These are phyloP conservation scores for Leccinellum luteum DNA, from an alignment of 768 basidiomycete species.

Conservation along the genomic window DNA sequence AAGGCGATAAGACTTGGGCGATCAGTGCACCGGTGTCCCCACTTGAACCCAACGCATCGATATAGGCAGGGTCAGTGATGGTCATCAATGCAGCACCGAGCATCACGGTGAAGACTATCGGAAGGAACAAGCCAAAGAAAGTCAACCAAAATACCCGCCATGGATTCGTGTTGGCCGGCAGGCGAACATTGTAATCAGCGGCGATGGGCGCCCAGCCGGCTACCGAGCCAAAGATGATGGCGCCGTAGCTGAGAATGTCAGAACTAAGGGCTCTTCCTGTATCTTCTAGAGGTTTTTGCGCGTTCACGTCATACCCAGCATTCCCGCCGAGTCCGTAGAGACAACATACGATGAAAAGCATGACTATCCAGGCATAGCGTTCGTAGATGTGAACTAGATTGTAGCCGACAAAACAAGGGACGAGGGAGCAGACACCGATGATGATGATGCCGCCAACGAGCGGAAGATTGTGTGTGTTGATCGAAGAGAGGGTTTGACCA, in stretches of 20 bases:
- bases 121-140: constrained; percentile 50
- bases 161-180: constrained; percentile 43
- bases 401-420: constrained; percentile 49
- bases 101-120: constrained; percentile 36
- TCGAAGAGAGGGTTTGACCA: constrained; percentile 48
- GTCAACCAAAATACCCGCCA: constrained; percentile 47
- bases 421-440: constrained; percentile 38
- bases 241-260: constrained; percentile 51
- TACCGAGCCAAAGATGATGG: constrained; percentile 48
- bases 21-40: constrained; percentile 45
- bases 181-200: constrained; percentile 52
- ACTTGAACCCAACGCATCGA: constrained; percentile 35
- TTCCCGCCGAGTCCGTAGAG: constrained; percentile 49
- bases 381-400: constrained; percentile 48
- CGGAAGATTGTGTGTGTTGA: constrained; percentile 43
- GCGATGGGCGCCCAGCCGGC: constrained; percentile 52
- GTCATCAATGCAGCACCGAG: constrained; percentile 43
- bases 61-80: constrained; percentile 39
- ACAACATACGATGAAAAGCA: constrained; percentile 46
- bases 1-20: constrained; percentile 42
- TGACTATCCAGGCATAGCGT: constrained; percentile 54
- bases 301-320: constrained; percentile 44
- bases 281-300: constrained; percentile 42
- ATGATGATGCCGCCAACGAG: constrained; percentile 50
- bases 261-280: constrained; percentile 43